Evolutionary conservation across 2,329 filamentous ascomycete genomes (phyloP).

Genomic region (Hypoxylon sp.): DNA sequence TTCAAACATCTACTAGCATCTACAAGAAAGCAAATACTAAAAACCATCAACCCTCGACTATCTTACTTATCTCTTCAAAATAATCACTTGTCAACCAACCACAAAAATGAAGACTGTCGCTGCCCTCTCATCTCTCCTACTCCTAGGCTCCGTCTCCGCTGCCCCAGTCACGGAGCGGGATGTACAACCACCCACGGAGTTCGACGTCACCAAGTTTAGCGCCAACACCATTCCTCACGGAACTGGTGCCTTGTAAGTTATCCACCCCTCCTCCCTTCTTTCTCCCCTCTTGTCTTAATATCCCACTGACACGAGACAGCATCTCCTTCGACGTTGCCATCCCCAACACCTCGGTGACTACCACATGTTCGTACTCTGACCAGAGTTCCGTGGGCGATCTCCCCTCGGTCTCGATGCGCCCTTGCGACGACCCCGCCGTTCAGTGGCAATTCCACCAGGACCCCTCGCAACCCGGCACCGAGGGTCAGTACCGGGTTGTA

Average conservation of each 20-base stretch:
- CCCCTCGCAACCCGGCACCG: constrained; percentile 45
- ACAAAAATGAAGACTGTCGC: constrained; percentile 46
- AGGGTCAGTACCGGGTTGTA: constrained; percentile 49
- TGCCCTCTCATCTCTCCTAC: constrained; percentile 42
- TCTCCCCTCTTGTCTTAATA: background rate
- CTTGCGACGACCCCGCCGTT: constrained; percentile 46
- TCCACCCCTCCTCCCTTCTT: background rate
- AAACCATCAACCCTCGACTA: constrained; percentile 4
- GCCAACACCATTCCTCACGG: constrained; percentile 42
- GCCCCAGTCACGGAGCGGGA: constrained; percentile 38
- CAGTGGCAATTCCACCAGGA: constrained; percentile 51
- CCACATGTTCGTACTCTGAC: constrained; percentile 47
- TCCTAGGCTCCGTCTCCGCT: constrained; percentile 45
- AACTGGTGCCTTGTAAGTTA: constrained; percentile 47
- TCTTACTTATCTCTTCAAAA: background rate
- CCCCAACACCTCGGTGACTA: constrained; percentile 25
- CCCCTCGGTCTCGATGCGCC: constrained; percentile 39
- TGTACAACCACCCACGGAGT: constrained; percentile 28
- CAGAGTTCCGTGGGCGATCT: constrained; percentile 40
- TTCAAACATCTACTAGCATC: background rate
- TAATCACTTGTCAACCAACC: constrained; percentile 1
- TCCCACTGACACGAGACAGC: constrained; percentile 28
- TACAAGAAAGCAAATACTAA: background rate
- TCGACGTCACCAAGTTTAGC: constrained; percentile 45
- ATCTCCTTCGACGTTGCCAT: constrained; percentile 46